These are phyloP conservation scores for Thermochaetoides dissita DNA, from an alignment of 2,329 filamentous ascomycete species.

Conservation along the genomic window DNA sequence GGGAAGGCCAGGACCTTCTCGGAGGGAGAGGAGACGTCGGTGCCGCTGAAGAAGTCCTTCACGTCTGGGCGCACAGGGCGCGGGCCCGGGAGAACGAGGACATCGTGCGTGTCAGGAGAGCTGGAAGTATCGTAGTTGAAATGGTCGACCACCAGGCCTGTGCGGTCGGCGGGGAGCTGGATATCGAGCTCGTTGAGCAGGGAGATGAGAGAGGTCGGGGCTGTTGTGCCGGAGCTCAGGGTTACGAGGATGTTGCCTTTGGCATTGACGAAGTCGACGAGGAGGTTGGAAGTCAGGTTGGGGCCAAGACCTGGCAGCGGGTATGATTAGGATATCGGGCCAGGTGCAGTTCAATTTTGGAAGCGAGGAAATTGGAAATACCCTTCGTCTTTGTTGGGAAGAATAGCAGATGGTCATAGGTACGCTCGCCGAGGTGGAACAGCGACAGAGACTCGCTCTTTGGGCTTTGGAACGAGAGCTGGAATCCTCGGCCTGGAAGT, in stretches of 20 bases:
- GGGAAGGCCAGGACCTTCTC: slow-evolving; percentile 63
- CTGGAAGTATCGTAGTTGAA: slow-evolving; percentile 78
- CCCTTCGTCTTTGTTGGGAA: slow-evolving; percentile 86
- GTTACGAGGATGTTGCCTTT: slow-evolving; percentile 83
- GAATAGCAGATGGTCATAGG: slow-evolving; percentile 81
- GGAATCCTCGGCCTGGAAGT: slow-evolving; percentile 61
- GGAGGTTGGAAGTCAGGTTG: slow-evolving; percentile 67
- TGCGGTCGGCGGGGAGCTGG: slow-evolving; percentile 71
- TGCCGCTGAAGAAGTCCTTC: slow-evolving; percentile 63
- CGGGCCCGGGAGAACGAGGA: slow-evolving; percentile 64
- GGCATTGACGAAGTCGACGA: slow-evolving; percentile 83
- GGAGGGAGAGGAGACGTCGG: slow-evolving; percentile 35
- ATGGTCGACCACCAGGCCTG: slow-evolving; percentile 79
- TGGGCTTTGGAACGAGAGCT: slow-evolving; percentile 67
- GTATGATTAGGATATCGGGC: background rate
- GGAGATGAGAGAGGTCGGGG: slow-evolving; percentile 59
- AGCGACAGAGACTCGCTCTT: slow-evolving; percentile 65
- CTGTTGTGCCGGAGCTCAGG: slow-evolving; percentile 57
- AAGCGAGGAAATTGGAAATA: slow-evolving; percentile 21
- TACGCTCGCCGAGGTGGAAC: slow-evolving; percentile 74
- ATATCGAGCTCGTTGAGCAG: slow-evolving; percentile 83
- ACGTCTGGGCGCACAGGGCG: slow-evolving; percentile 50
- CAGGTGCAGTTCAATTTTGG: background rate
- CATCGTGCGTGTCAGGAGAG: slow-evolving; percentile 73
- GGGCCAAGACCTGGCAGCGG: slow-evolving; percentile 59